Evolutionary conservation across 2,329 filamentous ascomycete species (phyloP).

Genomic region (Emericellopsis atlantica): DNA sequence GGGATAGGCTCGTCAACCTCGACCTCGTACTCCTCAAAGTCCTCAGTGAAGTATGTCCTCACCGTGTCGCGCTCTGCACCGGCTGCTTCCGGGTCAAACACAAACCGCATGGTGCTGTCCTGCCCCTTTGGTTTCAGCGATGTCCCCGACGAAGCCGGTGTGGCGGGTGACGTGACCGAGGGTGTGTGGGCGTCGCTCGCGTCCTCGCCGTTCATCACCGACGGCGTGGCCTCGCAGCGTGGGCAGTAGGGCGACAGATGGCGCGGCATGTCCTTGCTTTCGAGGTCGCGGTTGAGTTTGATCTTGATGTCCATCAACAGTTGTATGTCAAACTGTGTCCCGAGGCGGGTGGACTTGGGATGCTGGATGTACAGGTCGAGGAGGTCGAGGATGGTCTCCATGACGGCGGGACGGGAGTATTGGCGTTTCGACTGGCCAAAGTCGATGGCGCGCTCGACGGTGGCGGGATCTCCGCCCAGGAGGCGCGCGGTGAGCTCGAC

Average conservation of each 20-base stretch:
- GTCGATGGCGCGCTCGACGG: not conserved
- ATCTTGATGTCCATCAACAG: conserved; percentile 81
- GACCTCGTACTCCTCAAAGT: conserved; percentile 65
- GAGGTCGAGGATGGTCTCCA: conserved; percentile 80
- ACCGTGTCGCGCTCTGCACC: conserved; percentile 58
- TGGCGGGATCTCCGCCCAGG: conserved; percentile 22
- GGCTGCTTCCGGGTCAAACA: conserved; percentile 70
- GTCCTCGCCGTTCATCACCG: not conserved
- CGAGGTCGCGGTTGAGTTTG: conserved; percentile 69
- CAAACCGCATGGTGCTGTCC: conserved; percentile 77
- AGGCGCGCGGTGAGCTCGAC: conserved; percentile 70
- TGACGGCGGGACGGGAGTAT: conserved; percentile 27
- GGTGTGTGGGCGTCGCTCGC: conserved; percentile 15
- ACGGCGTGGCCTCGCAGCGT: conserved; percentile 28
- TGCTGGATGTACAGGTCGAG: conserved; percentile 89
- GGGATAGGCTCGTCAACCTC: conserved; percentile 58
- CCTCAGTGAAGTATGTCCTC: conserved; percentile 55
- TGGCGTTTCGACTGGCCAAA: conserved; percentile 1
- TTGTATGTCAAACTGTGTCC: conserved; percentile 58
- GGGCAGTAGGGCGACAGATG: conserved; percentile 45
- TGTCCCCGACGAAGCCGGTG: conserved; percentile 18
- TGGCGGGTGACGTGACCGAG: conserved; percentile 6
- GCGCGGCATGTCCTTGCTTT: conserved; percentile 46
- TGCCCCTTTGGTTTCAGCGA: conserved; percentile 23
- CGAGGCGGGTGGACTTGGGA: conserved; percentile 60